Conservation (phyloP, 306 rosid genomes). For the Cicer yamashitae region DNA sequence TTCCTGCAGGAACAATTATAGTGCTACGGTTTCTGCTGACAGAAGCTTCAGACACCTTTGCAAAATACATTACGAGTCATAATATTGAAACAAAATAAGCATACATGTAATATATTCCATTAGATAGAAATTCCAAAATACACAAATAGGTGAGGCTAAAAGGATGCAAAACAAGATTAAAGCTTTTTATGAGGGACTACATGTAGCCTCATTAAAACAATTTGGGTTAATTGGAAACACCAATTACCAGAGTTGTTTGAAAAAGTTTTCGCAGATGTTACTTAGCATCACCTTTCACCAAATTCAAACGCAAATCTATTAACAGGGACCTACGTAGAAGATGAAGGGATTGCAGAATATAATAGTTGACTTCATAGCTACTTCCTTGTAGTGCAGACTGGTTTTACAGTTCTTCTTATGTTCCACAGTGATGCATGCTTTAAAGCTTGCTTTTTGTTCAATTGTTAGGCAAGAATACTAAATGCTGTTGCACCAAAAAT, state of each 20-base stretch:
- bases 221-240: neutral
- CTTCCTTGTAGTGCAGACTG: conserved; percentile 9
- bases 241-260: conserved; percentile 3
- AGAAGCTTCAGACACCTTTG: conserved; percentile 96
- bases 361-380: conserved; percentile 26
- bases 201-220: conserved; percentile 22
- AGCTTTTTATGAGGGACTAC: conserved; percentile 27
- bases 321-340: conserved; percentile 11
- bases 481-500: conserved; percentile 23
- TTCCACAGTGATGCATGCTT: conserved; percentile 16
- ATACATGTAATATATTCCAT: conserved; percentile 15
- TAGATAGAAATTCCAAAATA: conserved; percentile 11
- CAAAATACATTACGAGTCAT: conserved; percentile 40
- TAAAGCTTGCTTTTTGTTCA: conserved; percentile 1
- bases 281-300: conserved; percentile 1
- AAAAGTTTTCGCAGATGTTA: conserved; percentile 23
- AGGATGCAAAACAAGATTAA: conserved; percentile 24
- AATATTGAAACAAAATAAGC: conserved; percentile 39
- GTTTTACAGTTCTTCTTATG: conserved; percentile 21
- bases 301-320: conserved; percentile 32
- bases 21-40: conserved; percentile 99
- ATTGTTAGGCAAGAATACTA: conserved; percentile 4
- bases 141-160: conserved; percentile 9
- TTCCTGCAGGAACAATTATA: conserved; percentile 98
- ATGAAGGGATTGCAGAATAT: conserved; percentile 15